phyloP scores from a whole-genome alignment of 805 yeast species.

The Candida orba region DNA sequence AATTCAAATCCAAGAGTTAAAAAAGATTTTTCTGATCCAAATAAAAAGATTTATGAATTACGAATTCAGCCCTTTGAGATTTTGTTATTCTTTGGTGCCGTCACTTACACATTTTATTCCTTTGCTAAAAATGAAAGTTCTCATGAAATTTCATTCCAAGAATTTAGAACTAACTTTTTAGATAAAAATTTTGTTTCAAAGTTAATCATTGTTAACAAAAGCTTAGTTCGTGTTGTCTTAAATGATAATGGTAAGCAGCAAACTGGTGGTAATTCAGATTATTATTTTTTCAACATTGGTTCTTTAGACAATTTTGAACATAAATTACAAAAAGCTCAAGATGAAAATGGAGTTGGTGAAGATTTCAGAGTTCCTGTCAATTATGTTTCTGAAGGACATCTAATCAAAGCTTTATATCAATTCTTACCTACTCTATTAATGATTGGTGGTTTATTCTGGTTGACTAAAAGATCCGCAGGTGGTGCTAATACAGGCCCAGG shows the following conservation, averaged over 20 bases:
- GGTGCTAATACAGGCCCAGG: conserved; percentile 45
- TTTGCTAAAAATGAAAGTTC: conserved; percentile 25
- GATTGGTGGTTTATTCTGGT: conserved; percentile 82
- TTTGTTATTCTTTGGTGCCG: conserved; percentile 25
- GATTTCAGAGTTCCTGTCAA: conserved; percentile 73
- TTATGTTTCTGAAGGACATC: conserved; percentile 65
- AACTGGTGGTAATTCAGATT: conserved; percentile 29
- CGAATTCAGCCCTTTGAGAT: conserved; percentile 30
- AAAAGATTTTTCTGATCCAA: conserved; percentile 25
- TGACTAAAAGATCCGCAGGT: conserved; percentile 56
- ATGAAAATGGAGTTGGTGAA: conserved; percentile 53
- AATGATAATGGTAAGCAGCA: conserved; percentile 42
- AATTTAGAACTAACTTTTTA: conserved; percentile 68
- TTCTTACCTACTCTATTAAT: conserved; percentile 84
- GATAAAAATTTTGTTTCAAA: conserved; percentile 72
- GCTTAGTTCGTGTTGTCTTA: conserved; percentile 64
- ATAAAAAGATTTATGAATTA: conserved; percentile 24
- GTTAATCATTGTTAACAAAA: conserved; percentile 69
- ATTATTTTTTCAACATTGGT: conserved; percentile 70
- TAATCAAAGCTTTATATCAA: conserved; percentile 56
- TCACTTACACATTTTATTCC: conserved; percentile 27
- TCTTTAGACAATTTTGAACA: conserved; percentile 84
- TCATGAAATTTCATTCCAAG: conserved; percentile 82
- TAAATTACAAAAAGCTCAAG: conserved; percentile 68
- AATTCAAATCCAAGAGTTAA: conserved; percentile 15